Percentiles rank a stretch among this genome's conserved stretches.
Conservation (phyloP, 2,329 filamentous ascomycete species). For the Diplocarpon mali region DNA sequence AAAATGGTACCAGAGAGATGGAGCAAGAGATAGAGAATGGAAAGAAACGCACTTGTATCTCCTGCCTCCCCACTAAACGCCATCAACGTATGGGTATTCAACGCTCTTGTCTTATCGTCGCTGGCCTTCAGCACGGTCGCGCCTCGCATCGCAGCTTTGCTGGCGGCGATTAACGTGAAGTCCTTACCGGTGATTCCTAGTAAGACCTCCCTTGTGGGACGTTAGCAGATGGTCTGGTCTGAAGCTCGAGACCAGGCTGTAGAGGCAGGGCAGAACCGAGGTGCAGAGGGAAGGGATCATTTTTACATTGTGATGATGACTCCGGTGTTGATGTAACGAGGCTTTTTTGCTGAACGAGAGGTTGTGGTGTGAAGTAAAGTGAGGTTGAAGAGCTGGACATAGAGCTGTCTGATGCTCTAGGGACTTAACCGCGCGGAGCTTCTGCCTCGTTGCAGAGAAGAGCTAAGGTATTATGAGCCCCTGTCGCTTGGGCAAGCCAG, state of each 20-base stretch:
- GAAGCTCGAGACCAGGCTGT: too few relatives aligned
- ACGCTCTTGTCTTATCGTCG: conserved; percentile 88
- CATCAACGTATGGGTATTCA: conserved; percentile 92
- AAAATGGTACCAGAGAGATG: too few relatives aligned
- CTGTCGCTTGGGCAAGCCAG: too few relatives aligned
- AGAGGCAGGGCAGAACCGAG: too few relatives aligned
- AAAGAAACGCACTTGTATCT: conserved; percentile 61
- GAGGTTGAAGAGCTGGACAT: too few relatives aligned
- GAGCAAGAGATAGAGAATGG: neutral
- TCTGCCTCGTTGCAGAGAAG: neutral
- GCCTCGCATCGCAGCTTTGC: conserved; percentile 96
- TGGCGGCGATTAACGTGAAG: conserved; percentile 95
- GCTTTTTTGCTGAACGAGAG: too few relatives aligned
- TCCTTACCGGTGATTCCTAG: conserved; percentile 98
- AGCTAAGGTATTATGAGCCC: neutral
- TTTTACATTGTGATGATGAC: too few relatives aligned
- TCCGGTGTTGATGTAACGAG: too few relatives aligned
- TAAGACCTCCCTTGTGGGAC: conserved; percentile 72
- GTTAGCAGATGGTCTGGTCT: conserved; percentile 8
- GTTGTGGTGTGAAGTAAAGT: too few relatives aligned
- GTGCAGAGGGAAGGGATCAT: too few relatives aligned
- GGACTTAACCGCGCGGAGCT: too few relatives aligned
- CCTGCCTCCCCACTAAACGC: conserved; percentile 93
- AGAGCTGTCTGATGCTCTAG: too few relatives aligned
- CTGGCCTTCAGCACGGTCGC: conserved; percentile 88